Evolutionary conservation across 73 alveolate genomes (phyloP).

Genomic region (Paramecium bursaria): DNA sequence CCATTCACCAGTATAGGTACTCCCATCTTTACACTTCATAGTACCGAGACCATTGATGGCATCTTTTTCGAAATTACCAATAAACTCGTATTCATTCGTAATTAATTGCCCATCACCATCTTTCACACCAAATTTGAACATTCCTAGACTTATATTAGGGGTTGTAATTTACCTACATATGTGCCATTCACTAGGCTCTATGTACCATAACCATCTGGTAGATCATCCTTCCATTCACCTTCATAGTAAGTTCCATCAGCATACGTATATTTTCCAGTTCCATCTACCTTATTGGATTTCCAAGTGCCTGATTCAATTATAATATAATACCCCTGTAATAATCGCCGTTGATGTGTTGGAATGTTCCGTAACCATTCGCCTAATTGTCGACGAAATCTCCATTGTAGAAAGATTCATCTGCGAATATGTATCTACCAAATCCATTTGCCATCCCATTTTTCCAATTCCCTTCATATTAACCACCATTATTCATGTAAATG

Average conservation of each 20-base stretch:
- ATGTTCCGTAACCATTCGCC: slow-evolving; percentile 81
- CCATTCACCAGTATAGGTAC: slow-evolving; percentile 70
- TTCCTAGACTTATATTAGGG: slow-evolving; percentile 52
- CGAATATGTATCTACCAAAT: slow-evolving; percentile 9
- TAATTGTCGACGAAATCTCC: slow-evolving; percentile 46
- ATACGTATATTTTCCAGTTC: slow-evolving; percentile 70
- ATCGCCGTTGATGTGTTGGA: slow-evolving; percentile 78
- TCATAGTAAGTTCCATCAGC: slow-evolving; percentile 91
- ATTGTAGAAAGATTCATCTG: background rate
- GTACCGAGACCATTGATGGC: slow-evolving; percentile 58
- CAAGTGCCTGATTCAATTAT: too few relatives aligned
- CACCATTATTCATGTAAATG: slow-evolving; percentile 41
- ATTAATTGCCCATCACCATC: slow-evolving; percentile 68
- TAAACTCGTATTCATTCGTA: slow-evolving; percentile 46
- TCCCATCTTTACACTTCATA: slow-evolving; percentile 67
- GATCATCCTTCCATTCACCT: slow-evolving; percentile 91
- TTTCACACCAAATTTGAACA: slow-evolving; percentile 51
- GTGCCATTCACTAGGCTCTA: slow-evolving; percentile 80
- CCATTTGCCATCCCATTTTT: slow-evolving; percentile 34
- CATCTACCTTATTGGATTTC: slow-evolving; percentile 58
- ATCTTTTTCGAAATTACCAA: slow-evolving; percentile 64
- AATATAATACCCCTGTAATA: slow-evolving; percentile 80
- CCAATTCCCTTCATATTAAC: slow-evolving; percentile 41
- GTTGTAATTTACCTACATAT: slow-evolving; percentile 77
- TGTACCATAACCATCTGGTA: slow-evolving; percentile 88